These are phyloP conservation scores for Penicillium sp. DNA, from an alignment of 2,329 filamentous ascomycete species.

Conservation along the genomic window DNA sequence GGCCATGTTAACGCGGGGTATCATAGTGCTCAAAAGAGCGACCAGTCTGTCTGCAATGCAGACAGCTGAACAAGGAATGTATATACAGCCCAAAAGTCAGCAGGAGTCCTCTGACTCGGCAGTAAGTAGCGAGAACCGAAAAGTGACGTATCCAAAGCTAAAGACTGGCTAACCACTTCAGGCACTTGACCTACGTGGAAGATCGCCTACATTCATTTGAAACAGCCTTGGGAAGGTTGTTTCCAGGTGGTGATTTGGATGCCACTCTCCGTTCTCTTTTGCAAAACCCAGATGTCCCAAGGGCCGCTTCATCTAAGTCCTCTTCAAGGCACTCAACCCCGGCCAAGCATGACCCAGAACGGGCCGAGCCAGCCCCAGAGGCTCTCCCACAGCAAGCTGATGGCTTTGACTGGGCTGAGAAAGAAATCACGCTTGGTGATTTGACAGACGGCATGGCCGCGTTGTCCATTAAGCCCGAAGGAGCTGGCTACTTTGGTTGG, in stretches of 20 bases:
- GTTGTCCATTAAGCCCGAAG: conserved; percentile 41
- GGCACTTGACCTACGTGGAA: conserved; percentile 43
- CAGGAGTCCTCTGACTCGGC: conserved; percentile 43
- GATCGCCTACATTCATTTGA: conserved; percentile 42
- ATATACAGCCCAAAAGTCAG: conserved; percentile 45
- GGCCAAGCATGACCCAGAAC: conserved; percentile 35
- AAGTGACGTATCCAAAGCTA: conserved; percentile 1
- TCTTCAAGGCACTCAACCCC: conserved; percentile 42
- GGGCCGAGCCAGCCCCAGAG: conserved; percentile 45
- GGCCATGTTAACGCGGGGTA: conserved; percentile 3
- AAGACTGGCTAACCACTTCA: conserved; percentile 20
- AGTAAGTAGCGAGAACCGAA: conserved; percentile 29
- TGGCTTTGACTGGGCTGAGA: conserved; percentile 42
- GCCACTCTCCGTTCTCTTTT: conserved; percentile 40
- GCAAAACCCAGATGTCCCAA: conserved; percentile 37
- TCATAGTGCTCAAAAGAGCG: conserved; percentile 44
- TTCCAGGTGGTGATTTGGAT: conserved; percentile 42
- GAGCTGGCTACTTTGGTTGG: conserved; percentile 41
- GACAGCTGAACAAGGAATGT: conserved; percentile 42
- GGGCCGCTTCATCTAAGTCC: conserved; percentile 36
- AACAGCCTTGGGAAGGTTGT: conserved; percentile 38
- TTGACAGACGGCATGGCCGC: conserved; percentile 45
- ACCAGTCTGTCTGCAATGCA: conserved; percentile 41
- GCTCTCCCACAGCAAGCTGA: conserved; percentile 41
- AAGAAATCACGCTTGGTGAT: conserved; percentile 40